Evolutionary conservation across 2,329 filamentous ascomycete genomes (phyloP).

Genomic region (Ophiostoma fasciatum): DNA sequence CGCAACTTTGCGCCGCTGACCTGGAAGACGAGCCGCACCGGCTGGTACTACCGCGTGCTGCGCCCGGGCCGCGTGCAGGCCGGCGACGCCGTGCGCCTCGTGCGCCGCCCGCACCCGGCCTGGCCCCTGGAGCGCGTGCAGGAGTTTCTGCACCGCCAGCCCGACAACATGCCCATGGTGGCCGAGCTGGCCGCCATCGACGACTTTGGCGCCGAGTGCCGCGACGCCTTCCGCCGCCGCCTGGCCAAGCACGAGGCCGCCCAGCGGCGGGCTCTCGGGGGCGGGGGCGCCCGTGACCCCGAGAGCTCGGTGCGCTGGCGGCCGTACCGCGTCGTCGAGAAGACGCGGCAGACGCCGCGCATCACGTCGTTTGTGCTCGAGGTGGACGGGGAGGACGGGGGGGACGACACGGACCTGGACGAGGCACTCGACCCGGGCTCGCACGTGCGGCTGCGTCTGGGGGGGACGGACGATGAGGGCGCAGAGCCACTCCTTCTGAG

Average conservation of each 20-base stretch:
- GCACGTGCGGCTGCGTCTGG: conserved; percentile 40
- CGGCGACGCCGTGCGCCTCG: conserved; percentile 41
- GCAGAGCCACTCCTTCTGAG: too few relatives aligned
- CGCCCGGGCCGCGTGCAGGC: conserved; percentile 35
- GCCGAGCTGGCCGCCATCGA: conserved; percentile 35
- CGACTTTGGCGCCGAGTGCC: conserved; percentile 33
- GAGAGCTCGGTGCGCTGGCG: conserved; percentile 24
- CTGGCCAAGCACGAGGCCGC: conserved; percentile 28
- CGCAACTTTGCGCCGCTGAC: conserved; percentile 46
- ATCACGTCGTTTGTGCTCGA: conserved; percentile 39
- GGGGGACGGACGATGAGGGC: conserved; percentile 27
- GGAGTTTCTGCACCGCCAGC: conserved; percentile 44
- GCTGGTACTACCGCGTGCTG: conserved; percentile 52
- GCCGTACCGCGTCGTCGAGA: conserved; percentile 32
- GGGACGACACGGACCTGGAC: too few relatives aligned
- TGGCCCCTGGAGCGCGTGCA: conserved; percentile 52
- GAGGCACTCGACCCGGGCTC: conserved; percentile 29
- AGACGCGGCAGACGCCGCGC: conserved; percentile 32
- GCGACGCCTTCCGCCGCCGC: conserved; percentile 31
- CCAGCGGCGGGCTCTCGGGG: conserved; percentile 7
- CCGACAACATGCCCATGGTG: conserved; percentile 34
- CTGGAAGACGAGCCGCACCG: conserved; percentile 41
- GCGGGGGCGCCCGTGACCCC: too few relatives aligned
- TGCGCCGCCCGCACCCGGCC: conserved; percentile 37
- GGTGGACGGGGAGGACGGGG: conserved; percentile 20